Conservation (phyloP, 768 basidiomycete genomes). For the Glaciozyma martinii region DNA sequence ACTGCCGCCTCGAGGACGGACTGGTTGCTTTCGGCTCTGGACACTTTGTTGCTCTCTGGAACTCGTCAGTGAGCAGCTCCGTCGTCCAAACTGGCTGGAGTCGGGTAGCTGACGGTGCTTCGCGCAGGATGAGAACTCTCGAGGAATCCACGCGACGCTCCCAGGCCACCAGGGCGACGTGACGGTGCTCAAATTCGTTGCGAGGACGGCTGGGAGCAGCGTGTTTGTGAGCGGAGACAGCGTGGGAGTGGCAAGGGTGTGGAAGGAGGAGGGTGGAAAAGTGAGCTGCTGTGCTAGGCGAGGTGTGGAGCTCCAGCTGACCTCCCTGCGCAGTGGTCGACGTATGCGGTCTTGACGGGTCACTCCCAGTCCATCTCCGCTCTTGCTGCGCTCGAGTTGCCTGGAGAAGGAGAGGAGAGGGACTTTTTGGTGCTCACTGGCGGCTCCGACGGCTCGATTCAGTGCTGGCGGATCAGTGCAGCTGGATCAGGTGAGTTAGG, state of each 20-base stretch:
- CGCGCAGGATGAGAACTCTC: constrained; percentile 46
- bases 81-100: background rate
- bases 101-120: constrained; percentile 5
- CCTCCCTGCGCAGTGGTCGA: constrained; percentile 50
- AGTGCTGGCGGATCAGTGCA: constrained; percentile 55
- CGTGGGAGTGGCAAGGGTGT: constrained; percentile 56
- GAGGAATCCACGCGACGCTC: constrained; percentile 59
- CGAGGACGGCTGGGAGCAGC: constrained; percentile 7
- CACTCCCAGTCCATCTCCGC: constrained; percentile 65
- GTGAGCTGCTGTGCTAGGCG: background rate
- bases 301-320: background rate
- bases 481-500: constrained; percentile 24
- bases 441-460: constrained; percentile 69
- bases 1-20: constrained; percentile 32
- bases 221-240: constrained; percentile 65
- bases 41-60: constrained; percentile 54
- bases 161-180: constrained; percentile 65
- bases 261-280: constrained; percentile 42
- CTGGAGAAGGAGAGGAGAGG: background rate
- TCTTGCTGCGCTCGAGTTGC: constrained; percentile 46
- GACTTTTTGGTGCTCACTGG: constrained; percentile 56
- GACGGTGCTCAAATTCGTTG: constrained; percentile 64
- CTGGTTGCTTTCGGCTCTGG: constrained; percentile 55
- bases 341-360: constrained; percentile 46
- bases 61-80: constrained; percentile 44